Evolutionary conservation across 2,329 filamentous ascomycete genomes (phyloP), one percentile per base, ranked within the genome.

Genomic region (Neospermospora avenae): DNA sequence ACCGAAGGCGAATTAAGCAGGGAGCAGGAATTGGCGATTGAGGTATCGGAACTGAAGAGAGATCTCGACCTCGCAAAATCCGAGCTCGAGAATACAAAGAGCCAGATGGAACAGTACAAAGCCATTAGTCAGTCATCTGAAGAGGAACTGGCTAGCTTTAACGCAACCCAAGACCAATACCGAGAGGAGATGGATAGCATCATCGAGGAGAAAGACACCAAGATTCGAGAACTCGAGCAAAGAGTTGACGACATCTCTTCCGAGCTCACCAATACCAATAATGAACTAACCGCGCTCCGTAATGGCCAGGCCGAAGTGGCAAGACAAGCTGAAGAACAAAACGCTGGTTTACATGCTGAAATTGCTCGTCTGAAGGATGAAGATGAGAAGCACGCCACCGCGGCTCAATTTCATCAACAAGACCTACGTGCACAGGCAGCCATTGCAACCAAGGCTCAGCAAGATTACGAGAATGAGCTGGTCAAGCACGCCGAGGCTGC

Each of bases 401-500:
- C 92, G 53, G 87, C 91, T 34, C 87, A 90, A 66, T 91, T 89
- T 71, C 90, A 96, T 71, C 91, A 96, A 72, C 89, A 96, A 69
- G 93, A 98, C 69, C 84, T 98, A 44, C 93, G 95, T 63, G 88
- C 91, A 0, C 95, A 99, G 74, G 93, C 93, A 28, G 90, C 96
- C 46, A 98, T 99, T 70, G 92, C 95, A 2, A 87, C 91, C 56
- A 90, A 91, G 73, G 92, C 95, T 3, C 95, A 99, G 73, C 89
- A 96, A 71, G 93, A 95, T 67, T 99, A 99, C 72, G 96, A 99
- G 74, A 87, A 87, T 64, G 95, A 99, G 74, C 82, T 99, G 11
- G 84, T 96, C 69, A 97, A 95, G 77, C 95, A 99, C 75, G 93
- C 93, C 1, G 91, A 97, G 66, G 95, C 93, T n/a, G 91, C 93